Conservation (phyloP, 441 rosid genomes). For the Daphne laureola region DNA sequence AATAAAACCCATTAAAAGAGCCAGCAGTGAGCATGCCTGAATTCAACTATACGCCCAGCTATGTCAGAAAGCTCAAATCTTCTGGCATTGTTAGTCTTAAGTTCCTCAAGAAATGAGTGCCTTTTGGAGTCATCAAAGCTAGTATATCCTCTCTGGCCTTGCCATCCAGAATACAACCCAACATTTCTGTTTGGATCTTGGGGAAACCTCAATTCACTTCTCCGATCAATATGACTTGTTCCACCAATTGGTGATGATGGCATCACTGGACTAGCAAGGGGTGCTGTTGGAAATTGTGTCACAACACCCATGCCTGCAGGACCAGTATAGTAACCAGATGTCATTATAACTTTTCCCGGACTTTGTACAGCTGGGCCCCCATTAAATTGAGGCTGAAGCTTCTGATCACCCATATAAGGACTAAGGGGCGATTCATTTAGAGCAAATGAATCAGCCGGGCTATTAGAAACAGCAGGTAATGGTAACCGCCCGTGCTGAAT, state of each 20-base stretch:
- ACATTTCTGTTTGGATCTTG: constrained; percentile 43
- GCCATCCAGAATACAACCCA: constrained; percentile 56
- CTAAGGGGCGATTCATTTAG: constrained; percentile 27
- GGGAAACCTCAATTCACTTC: constrained; percentile 45
- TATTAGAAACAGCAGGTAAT: constrained; percentile 22
- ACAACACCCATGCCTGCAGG: constrained; percentile 45
- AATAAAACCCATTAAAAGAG: constrained; percentile 12
- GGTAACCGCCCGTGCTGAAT: constrained; percentile 29
- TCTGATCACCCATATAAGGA: constrained; percentile 40
- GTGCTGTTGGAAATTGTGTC: constrained; percentile 47
- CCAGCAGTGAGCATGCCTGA: constrained; percentile 40
- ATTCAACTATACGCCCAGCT: constrained; percentile 62
- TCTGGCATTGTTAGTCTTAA: constrained; percentile 54
- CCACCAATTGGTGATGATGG: constrained; percentile 62
- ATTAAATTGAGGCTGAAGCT: constrained; percentile 33
- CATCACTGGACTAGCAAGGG: constrained; percentile 50
- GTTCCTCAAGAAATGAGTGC: constrained; percentile 67
- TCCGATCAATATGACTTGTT: constrained; percentile 36
- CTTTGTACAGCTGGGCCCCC: constrained; percentile 39
- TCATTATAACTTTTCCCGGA: constrained; percentile 36
- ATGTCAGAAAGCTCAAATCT: constrained; percentile 65
- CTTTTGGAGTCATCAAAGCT: constrained; percentile 44
- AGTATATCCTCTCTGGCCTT: constrained; percentile 46
- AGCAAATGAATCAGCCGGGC: constrained; percentile 32
- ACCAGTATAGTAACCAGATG: constrained; percentile 37